Base-by-base conservation (phyloP, 1,139 yeast species). In the Candida sp. region DNA sequence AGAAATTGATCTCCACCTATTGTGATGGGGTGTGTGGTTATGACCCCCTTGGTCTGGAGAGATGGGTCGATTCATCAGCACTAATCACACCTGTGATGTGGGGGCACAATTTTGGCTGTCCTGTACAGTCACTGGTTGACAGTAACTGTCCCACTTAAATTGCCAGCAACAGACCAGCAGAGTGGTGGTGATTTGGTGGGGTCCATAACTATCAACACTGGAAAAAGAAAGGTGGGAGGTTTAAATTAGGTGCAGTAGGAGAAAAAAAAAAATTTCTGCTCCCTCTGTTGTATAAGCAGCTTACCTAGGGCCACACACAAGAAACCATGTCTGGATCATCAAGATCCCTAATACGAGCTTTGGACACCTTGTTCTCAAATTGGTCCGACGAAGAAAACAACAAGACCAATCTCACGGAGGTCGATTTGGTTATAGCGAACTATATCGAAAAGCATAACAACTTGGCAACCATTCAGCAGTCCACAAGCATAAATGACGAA, bases 401-500 rank as follows among this genome's bases (percentile, higher is more conserved):
- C 17, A 55, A 54, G 47, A 55, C 48, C 3, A 33, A 31, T 5
- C 47, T 50, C 11, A 59, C 63, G 9, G 60, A 65, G 8, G 56
- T 69, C 5, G 58, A 52, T 39, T 52, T 50, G 8, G 58, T 52
- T 9, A 67, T 72, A 17, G 49, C 56, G 5, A 58, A 59, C 34
- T 75, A 68, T 58, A 64, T 65, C 23, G 73, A 68, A 32, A 68
- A 69, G 48, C 85, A 81, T 56, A 72, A 72, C 57, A 71, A 81
- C 3, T 61, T 72, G 6, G 73, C 71, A 23, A 57, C 68, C 27
- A 62, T 72, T 43, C 61, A 61, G 32, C 74, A 67, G 63, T 67
- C 52, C 11, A 72, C 63, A 37, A 71, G 72, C 54, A 64, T 84
- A 41, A 83, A 80, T 57, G 83, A 82, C 30, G 85, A 81, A 49